Percentiles rank a stretch among this genome's conserved stretches.
Evolutionary conservation across 1,284 basidiomycete species (phyloP).

Genomic region (Trichosporon asahii): DNA sequence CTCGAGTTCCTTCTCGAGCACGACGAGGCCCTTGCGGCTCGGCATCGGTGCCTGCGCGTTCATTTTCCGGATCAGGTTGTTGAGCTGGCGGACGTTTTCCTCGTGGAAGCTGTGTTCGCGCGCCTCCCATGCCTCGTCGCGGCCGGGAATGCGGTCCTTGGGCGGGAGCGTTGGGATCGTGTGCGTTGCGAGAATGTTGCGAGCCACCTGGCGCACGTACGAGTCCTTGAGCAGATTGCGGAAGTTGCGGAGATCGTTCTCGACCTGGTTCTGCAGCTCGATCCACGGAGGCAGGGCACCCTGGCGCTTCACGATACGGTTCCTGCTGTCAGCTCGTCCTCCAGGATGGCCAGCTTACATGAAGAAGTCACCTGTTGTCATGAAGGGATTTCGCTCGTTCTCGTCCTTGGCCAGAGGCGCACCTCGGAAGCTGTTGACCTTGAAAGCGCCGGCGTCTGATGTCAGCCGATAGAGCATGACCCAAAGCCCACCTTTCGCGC

Average conservation of each 20-base stretch:
- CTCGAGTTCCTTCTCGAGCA: conserved; percentile 60
- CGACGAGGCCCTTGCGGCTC: conserved; percentile 63
- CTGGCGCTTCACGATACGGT: conserved; percentile 78
- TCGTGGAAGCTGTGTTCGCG: conserved; percentile 70
- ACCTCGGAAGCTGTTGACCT: conserved; percentile 69
- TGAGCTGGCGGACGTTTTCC: conserved; percentile 65
- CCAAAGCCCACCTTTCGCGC: conserved; percentile 49
- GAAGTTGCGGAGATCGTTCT: conserved; percentile 61
- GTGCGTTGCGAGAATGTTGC: conserved; percentile 56
- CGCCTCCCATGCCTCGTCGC: conserved; percentile 70
- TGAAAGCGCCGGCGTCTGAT: conserved; percentile 63
- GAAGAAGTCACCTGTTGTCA: conserved; percentile 58
- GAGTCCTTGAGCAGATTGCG: conserved; percentile 58
- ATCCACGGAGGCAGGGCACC: conserved; percentile 88
- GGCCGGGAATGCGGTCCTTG: conserved; percentile 56
- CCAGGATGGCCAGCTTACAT: conserved; percentile 51
- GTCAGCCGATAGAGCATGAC: conserved; percentile 4
- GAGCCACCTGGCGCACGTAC: conserved; percentile 59
- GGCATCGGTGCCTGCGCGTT: conserved; percentile 74
- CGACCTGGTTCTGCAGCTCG: conserved; percentile 69
- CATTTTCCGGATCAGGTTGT: conserved; percentile 69
- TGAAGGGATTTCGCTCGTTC: conserved; percentile 67
- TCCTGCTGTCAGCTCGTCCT: conserved; percentile 52
- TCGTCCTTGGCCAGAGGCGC: conserved; percentile 62
- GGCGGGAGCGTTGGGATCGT: conserved; percentile 49